These are phyloP conservation scores for Leccinum griseonigrum DNA, from an alignment of 1,284 basidiomycete genomes.

Conservation along the genomic window DNA sequence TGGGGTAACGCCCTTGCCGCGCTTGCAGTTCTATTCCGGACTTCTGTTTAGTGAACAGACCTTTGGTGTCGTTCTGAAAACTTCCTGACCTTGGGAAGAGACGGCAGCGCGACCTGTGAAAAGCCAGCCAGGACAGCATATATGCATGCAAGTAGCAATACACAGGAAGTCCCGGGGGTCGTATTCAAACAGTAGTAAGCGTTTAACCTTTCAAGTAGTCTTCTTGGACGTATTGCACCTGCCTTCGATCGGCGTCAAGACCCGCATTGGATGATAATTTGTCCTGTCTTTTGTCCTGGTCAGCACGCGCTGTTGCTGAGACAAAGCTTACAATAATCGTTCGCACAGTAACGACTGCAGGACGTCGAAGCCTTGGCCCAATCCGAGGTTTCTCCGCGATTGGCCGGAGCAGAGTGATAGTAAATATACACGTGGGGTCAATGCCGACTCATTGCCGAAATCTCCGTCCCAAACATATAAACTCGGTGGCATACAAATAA, in stretches of 20 bases:
- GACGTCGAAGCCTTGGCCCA: not conserved
- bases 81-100: not conserved
- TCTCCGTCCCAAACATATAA: not conserved
- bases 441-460: too few species aligned
- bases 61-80: too few species aligned
- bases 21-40: too few species aligned
- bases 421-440: not conserved
- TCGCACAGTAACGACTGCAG: slow-evolving; percentile 1
- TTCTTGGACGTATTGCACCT: too few species aligned
- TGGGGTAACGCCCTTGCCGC: too few species aligned
- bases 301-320: not conserved
- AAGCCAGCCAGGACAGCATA: too few species aligned
- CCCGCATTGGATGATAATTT: not conserved
- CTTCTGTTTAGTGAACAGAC: too few species aligned
- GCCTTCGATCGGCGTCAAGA: not conserved
- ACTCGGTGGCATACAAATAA: not conserved
- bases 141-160: not conserved
- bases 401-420: not conserved
- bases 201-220: too few species aligned
- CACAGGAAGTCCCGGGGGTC: not conserved
- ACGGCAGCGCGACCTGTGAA: too few species aligned
- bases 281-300: slow-evolving; percentile 5
- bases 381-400: slow-evolving; percentile 6
- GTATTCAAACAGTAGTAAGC: too few species aligned
- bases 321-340: slow-evolving; percentile 9